These are phyloP conservation scores for Ganoderma lingzhi DNA, from an alignment of 1,284 basidiomycete genomes.

Conservation along the genomic window DNA sequence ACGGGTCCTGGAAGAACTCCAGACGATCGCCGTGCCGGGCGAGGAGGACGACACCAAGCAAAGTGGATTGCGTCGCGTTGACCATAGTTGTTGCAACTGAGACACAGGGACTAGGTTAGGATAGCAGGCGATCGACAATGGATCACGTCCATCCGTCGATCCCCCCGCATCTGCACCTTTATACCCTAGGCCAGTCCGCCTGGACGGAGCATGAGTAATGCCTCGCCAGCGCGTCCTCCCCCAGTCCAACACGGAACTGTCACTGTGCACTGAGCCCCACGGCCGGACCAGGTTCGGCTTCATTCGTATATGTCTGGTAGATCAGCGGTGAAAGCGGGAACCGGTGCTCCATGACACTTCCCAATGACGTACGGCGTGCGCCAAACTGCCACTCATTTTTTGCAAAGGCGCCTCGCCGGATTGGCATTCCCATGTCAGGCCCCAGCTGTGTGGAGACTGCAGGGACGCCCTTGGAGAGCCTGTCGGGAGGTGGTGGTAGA, in stretches of 20 bases:
- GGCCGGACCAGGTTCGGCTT: neutral
- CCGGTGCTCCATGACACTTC: neutral
- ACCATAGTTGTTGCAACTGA: slow-evolving; percentile 14
- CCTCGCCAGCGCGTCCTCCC: neutral
- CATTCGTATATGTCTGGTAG: neutral
- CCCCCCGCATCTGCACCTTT: neutral
- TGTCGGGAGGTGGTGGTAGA: neutral
- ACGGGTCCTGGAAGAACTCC: slow-evolving; percentile 47
- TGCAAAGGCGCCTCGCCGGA: neutral
- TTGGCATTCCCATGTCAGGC: neutral
- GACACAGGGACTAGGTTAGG: no score
- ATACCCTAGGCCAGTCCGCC: neutral
- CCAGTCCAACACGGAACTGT: neutral
- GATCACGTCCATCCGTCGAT: neutral
- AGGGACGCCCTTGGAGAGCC: neutral
- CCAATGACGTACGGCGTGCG: neutral
- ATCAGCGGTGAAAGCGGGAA: neutral
- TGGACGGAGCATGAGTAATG: neutral
- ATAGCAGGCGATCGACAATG: neutral
- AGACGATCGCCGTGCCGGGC: slow-evolving; percentile 56
- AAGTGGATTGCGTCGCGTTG: slow-evolving; percentile 7
- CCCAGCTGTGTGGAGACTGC: neutral
- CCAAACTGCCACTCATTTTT: neutral
- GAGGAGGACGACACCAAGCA: slow-evolving; percentile 50
- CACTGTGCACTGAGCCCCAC: neutral